Evolutionary conservation across 345 rosid species (phyloP), one percentile per base, ranked within the genome.

Genomic region (Populus deltoides): DNA sequence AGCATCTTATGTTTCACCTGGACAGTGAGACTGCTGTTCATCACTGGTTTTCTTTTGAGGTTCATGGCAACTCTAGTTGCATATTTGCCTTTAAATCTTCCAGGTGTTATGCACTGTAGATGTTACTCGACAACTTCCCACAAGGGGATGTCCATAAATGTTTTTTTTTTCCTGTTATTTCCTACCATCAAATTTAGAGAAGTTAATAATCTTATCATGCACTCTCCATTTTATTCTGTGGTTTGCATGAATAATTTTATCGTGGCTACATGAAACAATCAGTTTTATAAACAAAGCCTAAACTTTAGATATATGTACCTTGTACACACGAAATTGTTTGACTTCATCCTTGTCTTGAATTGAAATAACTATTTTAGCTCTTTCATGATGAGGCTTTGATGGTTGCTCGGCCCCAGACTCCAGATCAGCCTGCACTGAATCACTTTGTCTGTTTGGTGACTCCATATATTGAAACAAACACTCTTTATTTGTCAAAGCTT

Each of bases 301-400:
- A 25, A 25, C 61, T 13, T 70, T 22, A 25, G 24, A 65, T 6
- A 43, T 6, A 78, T 51, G 62, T 90, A 95, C 98, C 89, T 83
- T 86, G 83, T 68, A 95, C 7, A 92, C 78, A 69, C 98, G 93
- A 75, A 85, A 88, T 67, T 85, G 90, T 85, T 90, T 90, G 41
- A 51, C 25, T 63, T 79, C 99, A 63, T 86, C 90, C 86, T 91
- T 90, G 82, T 86, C 93, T 88, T 93, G 97, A 69, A 95, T 70
- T 1, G 93, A 83, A 75, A 93, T 75, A 36, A 95, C 87, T 80
- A 93, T 86, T 88, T 92, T 95, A 70, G 87, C 79, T 75, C 96
- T 90, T 68, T 87, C 93, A 80, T 70, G 12, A 3, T 74, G 49
- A 80, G 81, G 80, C 76, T 68, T 82, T 66, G 82, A 72, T 72